phyloP scores from a whole-genome alignment of 257 asterid species.

The Haberlea rhodopensis region DNA sequence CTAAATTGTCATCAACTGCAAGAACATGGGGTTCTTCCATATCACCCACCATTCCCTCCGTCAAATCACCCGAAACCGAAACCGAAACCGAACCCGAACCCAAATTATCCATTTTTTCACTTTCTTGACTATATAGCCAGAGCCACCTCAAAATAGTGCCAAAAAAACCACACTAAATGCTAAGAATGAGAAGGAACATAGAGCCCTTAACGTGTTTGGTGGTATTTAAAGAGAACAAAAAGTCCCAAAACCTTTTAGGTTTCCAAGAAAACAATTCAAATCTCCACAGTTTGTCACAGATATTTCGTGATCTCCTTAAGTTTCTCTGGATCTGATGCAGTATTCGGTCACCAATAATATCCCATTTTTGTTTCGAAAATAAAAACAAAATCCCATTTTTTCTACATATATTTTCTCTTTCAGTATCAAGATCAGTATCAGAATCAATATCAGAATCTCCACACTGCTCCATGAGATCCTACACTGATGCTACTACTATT shows the following conservation, averaged over 20 bases:
- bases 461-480: slow-evolving; percentile 30
- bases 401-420: slow-evolving; percentile 1
- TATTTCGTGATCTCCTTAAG: slow-evolving; percentile 42
- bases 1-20: slow-evolving; percentile 62
- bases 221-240: slow-evolving; percentile 32
- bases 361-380: background rate
- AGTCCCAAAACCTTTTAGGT: slow-evolving; percentile 10
- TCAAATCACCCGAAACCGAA: slow-evolving; percentile 18
- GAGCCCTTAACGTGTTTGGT: slow-evolving; percentile 18
- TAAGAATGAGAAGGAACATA: slow-evolving; percentile 9
- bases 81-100: slow-evolving; percentile 24
- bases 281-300: slow-evolving; percentile 37
- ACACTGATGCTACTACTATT: background rate
- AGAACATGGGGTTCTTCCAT: slow-evolving; percentile 54
- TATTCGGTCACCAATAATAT: slow-evolving; percentile 11
- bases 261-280: slow-evolving; percentile 26
- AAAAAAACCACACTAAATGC: background rate
- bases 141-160: background rate
- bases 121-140: background rate
- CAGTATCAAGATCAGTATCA: slow-evolving; percentile 20
- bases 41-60: background rate
- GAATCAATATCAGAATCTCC: slow-evolving; percentile 29
- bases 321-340: slow-evolving; percentile 35
- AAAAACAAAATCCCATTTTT: background rate
- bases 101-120: slow-evolving; percentile 22